Conservation (phyloP, 2,329 filamentous ascomycete genomes). For the Hypoxylon sp. region DNA sequence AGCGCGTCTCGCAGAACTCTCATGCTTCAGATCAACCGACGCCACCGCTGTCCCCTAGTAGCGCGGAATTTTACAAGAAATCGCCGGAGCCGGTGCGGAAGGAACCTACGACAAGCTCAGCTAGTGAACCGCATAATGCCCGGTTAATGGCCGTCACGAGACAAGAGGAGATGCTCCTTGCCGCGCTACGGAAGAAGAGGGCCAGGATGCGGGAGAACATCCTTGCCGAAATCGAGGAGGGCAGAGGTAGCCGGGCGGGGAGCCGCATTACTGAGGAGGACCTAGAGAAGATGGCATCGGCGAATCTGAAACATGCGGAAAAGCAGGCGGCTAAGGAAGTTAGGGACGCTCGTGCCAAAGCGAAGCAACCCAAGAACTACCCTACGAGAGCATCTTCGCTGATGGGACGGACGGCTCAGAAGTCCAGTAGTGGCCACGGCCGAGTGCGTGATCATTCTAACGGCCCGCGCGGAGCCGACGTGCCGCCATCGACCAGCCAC, state of each 20-base stretch:
- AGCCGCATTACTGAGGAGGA: conserved; percentile 24
- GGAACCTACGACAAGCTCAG: conserved; percentile 42
- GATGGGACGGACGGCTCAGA: conserved; percentile 11
- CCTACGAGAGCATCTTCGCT: conserved; percentile 30
- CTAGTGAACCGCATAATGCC: conserved; percentile 51
- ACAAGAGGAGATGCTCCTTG: conserved; percentile 69
- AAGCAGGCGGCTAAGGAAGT: conserved; percentile 31
- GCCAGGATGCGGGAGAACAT: conserved; percentile 65
- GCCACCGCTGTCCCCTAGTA: conserved; percentile 65
- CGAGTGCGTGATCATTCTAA: conserved; percentile 30
- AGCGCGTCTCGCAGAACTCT: conserved; percentile 43
- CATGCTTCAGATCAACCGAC: conserved; percentile 58
- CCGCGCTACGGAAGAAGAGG: conserved; percentile 68
- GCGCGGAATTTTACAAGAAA: conserved; percentile 62
- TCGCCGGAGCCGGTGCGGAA: conserved; percentile 55
- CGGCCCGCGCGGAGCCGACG: conserved; percentile 21
- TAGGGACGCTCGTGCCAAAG: conserved; percentile 25
- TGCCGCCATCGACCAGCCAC: conserved; percentile 26
- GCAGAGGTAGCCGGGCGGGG: conserved; percentile 39
- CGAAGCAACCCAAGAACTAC: conserved; percentile 26
- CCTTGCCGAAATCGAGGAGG: conserved; percentile 58
- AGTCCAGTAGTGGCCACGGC: conserved; percentile 11
- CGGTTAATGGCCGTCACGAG: conserved; percentile 69
- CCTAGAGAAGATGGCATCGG: conserved; percentile 18
- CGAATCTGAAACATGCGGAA: conserved; percentile 26